Percentiles rank a stretch among this genome's conserved stretches.
Evolutionary conservation across 1,284 basidiomycete genomes (phyloP).

Genomic region (Ustilago cynodontis): DNA sequence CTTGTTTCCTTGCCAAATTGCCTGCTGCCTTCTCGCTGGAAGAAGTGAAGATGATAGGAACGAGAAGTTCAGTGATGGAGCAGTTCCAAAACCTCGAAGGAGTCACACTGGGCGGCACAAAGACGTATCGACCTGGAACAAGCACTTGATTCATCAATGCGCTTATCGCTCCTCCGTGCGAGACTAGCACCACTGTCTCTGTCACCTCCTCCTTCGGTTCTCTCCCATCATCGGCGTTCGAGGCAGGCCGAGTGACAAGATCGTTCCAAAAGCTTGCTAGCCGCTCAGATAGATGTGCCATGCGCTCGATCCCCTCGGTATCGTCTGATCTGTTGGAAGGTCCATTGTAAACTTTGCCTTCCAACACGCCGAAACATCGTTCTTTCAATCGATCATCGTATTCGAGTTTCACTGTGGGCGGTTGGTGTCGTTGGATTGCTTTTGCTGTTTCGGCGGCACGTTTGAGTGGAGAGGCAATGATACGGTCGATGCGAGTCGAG

Average conservation of each 20-base stretch:
- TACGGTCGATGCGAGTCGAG: conserved; percentile 50
- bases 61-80: conserved; percentile 61
- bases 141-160: conserved; percentile 62
- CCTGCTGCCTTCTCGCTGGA: conserved; percentile 13
- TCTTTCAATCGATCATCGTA: conserved; percentile 62
- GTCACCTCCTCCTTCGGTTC: background rate
- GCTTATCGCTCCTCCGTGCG: conserved; percentile 64
- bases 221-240: background rate
- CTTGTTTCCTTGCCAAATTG: conserved; percentile 7
- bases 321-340: conserved; percentile 50
- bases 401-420: conserved; percentile 15
- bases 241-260: conserved; percentile 23
- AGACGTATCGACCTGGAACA: conserved; percentile 44
- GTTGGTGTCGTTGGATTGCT: conserved; percentile 30
- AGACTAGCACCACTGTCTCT: conserved; percentile 61
- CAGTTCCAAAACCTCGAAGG: conserved; percentile 67
- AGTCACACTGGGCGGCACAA: conserved; percentile 20
- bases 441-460: conserved; percentile 52
- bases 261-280: conserved; percentile 61
- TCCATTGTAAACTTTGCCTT: conserved; percentile 60
- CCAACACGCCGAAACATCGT: conserved; percentile 61
- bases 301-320: conserved; percentile 61
- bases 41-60: conserved; percentile 32
- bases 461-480: conserved; percentile 61
- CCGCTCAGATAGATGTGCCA: conserved; percentile 47